These are phyloP conservation scores for Saussurea involucrata DNA, from an alignment of 129 eudicot species.

Conservation along the genomic window DNA sequence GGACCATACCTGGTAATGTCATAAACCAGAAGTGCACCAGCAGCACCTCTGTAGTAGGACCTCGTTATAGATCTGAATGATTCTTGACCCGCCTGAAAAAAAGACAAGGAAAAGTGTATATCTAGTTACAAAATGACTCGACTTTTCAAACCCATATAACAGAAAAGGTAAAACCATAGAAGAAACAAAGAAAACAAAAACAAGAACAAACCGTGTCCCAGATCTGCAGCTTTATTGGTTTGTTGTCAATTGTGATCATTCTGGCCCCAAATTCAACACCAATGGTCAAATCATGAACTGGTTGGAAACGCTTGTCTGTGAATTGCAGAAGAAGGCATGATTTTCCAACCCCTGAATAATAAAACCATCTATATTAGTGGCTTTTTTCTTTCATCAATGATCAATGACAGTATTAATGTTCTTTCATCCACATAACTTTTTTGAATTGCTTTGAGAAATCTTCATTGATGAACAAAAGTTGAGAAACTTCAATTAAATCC, in stretches of 20 bases:
- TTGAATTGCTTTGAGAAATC: background rate
- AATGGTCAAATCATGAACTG: conserved; percentile 86
- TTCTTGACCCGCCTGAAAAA: conserved; percentile 91
- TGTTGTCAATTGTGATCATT: conserved; percentile 87
- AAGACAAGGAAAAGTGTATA: background rate
- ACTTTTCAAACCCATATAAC: background rate
- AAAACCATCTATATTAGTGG: background rate
- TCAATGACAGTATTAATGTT: background rate
- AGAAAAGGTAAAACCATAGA: background rate
- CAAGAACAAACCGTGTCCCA: conserved; percentile 40
- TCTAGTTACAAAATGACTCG: background rate
- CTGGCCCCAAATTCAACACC: conserved; percentile 98
- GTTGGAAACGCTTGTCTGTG: conserved; percentile 94
- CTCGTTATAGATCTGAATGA: conserved; percentile 90
- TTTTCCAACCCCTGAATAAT: conserved; percentile 37
- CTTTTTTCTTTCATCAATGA: background rate
- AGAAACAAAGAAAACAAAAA: background rate
- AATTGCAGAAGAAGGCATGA: conserved; percentile 91
- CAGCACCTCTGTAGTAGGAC: conserved; percentile 96
- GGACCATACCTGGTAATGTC: conserved; percentile 60
- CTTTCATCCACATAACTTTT: background rate
- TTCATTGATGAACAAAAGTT: background rate
- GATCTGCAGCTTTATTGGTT: conserved; percentile 83
- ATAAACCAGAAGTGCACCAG: conserved; percentile 93
- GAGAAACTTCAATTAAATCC: background rate